Base-by-base conservation (phyloP, 805 yeast genomes). In the Peterozyma toletana region DNA sequence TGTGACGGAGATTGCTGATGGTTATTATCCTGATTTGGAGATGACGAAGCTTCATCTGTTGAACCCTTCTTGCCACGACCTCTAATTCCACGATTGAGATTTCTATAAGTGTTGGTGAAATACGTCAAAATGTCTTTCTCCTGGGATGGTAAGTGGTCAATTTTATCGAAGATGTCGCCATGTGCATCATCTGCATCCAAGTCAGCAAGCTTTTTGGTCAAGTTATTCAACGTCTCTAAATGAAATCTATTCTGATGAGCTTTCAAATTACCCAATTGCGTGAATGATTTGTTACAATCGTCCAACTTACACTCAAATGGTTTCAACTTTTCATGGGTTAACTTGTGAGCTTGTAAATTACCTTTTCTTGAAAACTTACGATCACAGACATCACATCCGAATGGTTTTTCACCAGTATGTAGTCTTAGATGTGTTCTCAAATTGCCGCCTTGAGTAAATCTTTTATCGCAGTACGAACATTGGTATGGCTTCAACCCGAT, bases 221-320 rank as follows among this genome's bases (percentile, higher is more conserved):
- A 67, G 30, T 67, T 68, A 51, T 78, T 78, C 50, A 91, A 68
- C 0, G 95, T 81, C 13, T 76, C 77, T 50, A 80, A 63, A 61
- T 89, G 98, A 57, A 89, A 88, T 53, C 90, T 72, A 63, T 90
- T 91, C 58, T 90, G 98, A 62, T 91, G 98, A 1, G 95, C 86
- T 63, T 91, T 90, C 69, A 90, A 73, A 57, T 90, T 90, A 3
- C 97, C 97, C 53, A 90, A 70, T 66, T 90, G 98, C 1, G 96
- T 86, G 56, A 90, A 90, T 4, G 83, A 73, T 64, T 88, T 89
- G 51, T 77, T 80, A 64, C 97, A 90, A 46, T 74, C 71, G 60
- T 88, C 96, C 47, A 90, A 70, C 53, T 77, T 78, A 64, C 97
- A 90, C 45, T 76, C 75, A 57, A 71, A 86, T 6, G 96, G 96